These are phyloP conservation scores for Wallacemonas sp. DNA, from an alignment of 208 protist genomes.

Conservation along the genomic window DNA sequence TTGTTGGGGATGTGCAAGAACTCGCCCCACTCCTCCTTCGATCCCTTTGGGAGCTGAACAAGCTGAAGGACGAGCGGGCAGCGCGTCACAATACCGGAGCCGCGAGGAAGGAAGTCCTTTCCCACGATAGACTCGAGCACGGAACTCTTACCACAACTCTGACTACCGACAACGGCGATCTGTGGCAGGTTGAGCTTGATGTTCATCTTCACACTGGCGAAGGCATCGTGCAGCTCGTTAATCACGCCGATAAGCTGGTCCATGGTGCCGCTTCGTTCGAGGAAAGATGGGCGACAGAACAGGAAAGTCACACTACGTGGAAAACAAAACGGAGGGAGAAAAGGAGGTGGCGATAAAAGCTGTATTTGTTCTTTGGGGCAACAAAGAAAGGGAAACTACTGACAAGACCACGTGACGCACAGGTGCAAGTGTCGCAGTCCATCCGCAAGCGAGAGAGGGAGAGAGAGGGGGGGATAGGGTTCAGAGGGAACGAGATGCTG, in stretches of 20 bases:
- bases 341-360: background rate
- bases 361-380: too few relatives aligned
- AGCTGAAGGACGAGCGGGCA: conserved; percentile 99
- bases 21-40: conserved; percentile 82
- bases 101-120: conserved; percentile 98
- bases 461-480: background rate
- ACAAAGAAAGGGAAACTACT: too few relatives aligned
- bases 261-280: conserved; percentile 53
- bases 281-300: background rate
- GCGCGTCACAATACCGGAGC: conserved; percentile 99
- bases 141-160: conserved; percentile 96
- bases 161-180: conserved; percentile 98
- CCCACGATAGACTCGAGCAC: conserved; percentile 99
- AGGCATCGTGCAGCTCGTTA: conserved; percentile 97
- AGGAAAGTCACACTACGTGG: background rate
- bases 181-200: conserved; percentile 97
- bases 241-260: conserved; percentile 97
- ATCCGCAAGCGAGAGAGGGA: too few relatives aligned
- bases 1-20: conserved; percentile 89
- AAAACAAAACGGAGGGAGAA: background rate
- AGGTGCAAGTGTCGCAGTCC: too few relatives aligned
- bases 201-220: conserved; percentile 88
- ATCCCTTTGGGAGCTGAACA: conserved; percentile 73
- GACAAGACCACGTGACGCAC: too few relatives aligned
- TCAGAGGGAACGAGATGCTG: background rate